Evolutionary conservation across 805 yeast genomes (phyloP), one percentile per base, ranked within the genome.

Genomic region (Kodamaea kaohsiungensis): DNA sequence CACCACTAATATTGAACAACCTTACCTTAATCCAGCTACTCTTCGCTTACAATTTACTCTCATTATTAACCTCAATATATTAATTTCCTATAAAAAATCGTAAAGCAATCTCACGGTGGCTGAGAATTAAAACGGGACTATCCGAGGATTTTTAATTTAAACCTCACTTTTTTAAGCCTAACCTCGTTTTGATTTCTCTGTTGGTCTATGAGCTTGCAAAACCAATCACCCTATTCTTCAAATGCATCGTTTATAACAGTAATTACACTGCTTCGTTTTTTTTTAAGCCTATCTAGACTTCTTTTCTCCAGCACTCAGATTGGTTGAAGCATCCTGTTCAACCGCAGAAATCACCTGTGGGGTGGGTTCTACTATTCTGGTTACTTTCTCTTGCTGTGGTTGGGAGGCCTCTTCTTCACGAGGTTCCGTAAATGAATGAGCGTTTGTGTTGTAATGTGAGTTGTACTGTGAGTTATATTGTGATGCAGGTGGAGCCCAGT

Each of bases 401-500:
- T 10, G 12, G 35, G 35, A 8, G 35, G 35, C 2, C 35, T 30
- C 35, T 8, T 5, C 13, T 30, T 30, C 45, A 12, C 10, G 45
- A 12, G 10, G 45, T 16, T 43, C 53, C 3, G 45, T n/a, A 25
- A 51, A 38, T 2, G 54, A 51, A 12, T 51, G 49, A 25, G 48
- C 50, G 38, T 33, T 40, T 2, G 54, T 51, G 50, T 51, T 46
- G 50, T 45, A 46, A n/a, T 43, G 48, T 13, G 45, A 40, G 45
- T 40, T 40, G 45, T 16, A 40, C 19, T 48, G 43, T 7, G 50
- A 38, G 30, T 48, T 33, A 35, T 22, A 51, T 33, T 42, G 54
- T 8, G 52, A 22, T 2, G 45, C 43, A 19, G 55, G 35, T 6
- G 52, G 42, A 5, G 77, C 74, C 82, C 82, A 78, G 59, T 80